Evolutionary conservation across 2,329 filamentous ascomycete genomes (phyloP).

Genomic region (Plectosphaerella cucumerina): DNA sequence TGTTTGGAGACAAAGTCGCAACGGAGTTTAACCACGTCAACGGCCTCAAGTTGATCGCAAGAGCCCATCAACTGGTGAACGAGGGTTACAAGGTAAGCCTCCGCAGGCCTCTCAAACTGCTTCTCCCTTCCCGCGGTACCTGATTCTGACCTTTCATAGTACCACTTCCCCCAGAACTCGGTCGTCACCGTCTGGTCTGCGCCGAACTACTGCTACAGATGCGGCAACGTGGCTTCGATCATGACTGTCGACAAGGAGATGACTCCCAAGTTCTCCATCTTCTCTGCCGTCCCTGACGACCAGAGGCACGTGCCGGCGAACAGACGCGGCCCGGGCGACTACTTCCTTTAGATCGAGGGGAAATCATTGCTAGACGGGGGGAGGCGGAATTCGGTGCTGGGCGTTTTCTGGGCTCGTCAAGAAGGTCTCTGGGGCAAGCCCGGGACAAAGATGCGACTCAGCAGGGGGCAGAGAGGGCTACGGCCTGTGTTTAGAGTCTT

Average conservation of each 20-base stretch:
- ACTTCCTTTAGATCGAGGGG: constrained; percentile 52
- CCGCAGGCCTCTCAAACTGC: constrained; percentile 39
- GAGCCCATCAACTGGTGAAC: constrained; percentile 97
- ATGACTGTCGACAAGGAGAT: constrained; percentile 86
- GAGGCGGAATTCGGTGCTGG: neutral
- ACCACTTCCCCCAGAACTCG: constrained; percentile 91
- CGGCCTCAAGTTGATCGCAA: constrained; percentile 88
- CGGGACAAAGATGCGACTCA: no score
- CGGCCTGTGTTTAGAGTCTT: no score
- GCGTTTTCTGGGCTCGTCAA: no score
- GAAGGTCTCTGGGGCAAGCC: no score
- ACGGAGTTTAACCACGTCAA: constrained; percentile 98
- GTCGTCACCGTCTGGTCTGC: constrained; percentile 98
- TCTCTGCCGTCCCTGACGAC: constrained; percentile 83
- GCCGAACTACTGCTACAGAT: constrained; percentile 92
- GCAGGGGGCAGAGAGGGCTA: no score
- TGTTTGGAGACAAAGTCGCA: constrained; percentile 95
- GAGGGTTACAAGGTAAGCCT: constrained; percentile 85
- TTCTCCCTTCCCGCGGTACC: constrained; percentile 45
- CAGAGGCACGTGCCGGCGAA: constrained; percentile 74
- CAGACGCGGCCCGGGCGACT: constrained; percentile 63
- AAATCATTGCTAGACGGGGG: neutral
- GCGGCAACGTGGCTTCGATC: constrained; percentile 94
- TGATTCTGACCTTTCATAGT: constrained; percentile 41
- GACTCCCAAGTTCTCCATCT: constrained; percentile 88